Evolutionary conservation across 441 rosid genomes (phyloP).

Genomic region (Gossypium trilobum): DNA sequence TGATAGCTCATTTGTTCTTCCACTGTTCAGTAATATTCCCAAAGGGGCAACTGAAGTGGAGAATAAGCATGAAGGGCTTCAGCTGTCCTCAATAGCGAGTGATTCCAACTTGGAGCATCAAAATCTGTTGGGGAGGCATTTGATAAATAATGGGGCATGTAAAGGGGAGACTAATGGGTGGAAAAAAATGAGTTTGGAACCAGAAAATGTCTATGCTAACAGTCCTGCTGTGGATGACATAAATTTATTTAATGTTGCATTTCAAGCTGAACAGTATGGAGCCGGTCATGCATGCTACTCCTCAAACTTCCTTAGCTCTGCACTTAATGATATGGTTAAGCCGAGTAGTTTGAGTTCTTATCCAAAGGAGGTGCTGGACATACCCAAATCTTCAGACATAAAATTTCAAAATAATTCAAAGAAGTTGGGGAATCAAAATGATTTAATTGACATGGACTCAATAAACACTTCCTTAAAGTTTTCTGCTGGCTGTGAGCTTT

Average conservation of each 20-base stretch:
- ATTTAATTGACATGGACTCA: conserved; percentile 29
- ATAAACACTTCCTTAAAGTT: conserved; percentile 38
- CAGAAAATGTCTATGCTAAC: conserved; percentile 31
- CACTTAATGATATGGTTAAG: conserved; percentile 25
- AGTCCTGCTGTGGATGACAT: conserved; percentile 24
- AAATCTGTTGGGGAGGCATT: conserved; percentile 32
- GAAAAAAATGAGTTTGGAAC: conserved; percentile 25
- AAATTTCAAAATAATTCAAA: conserved; percentile 27
- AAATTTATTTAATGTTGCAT: conserved; percentile 30
- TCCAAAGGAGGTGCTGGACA: conserved; percentile 26
- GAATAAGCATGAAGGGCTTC: conserved; percentile 31
- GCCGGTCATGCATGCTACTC: conserved; percentile 24
- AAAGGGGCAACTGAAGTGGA: conserved; percentile 28
- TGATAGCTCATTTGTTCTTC: conserved; percentile 24
- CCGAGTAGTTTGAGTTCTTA: conserved; percentile 27
- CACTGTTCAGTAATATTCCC: conserved; percentile 26
- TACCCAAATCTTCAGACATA: conserved; percentile 33
- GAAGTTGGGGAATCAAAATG: conserved; percentile 30
- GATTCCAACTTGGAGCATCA: conserved; percentile 39
- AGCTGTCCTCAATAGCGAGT: conserved; percentile 30
- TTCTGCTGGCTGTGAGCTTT: conserved; percentile 67
- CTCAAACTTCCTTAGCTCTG: conserved; percentile 30
- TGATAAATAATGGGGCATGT: conserved; percentile 19
- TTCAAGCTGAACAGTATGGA: conserved; percentile 37
- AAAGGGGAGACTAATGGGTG: conserved; percentile 38